Base-by-base conservation (phyloP, 768 basidiomycete genomes). In the Sporobolomyces phaffii region DNA sequence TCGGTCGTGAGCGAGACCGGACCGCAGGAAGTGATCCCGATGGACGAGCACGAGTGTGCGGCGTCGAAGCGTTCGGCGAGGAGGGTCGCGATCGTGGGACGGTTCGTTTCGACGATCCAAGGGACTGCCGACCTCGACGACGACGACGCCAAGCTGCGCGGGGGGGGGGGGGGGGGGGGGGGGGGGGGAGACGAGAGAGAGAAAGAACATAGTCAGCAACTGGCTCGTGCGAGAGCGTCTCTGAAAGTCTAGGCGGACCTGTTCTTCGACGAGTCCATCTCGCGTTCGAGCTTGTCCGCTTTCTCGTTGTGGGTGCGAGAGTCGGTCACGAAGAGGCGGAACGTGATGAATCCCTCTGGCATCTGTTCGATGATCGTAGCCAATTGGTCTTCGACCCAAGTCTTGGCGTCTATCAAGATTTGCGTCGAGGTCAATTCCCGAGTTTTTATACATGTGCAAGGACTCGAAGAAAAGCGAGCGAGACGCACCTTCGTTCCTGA, bases 351-450 rank as follows among this genome's bases (percentile, higher is more conserved):
- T 1, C 59, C 40, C 11, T 38, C 24, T 3, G 52, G 65, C 13
- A 57, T 24, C 33, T 48, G 14, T 0, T 49, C 51, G 22, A n/a
- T 26, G n/a, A 45, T 15, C 26, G 14, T 2, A 5, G n/a, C 22
- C 22, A 69, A 40, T 20, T 69, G 68, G 1, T 44, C 40, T 6
- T 69, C 58, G 59, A 69, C 53, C 68, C 68, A 69, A 1, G 45
- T 45, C 41, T 56, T 56, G 11, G 59, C 58, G 10, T 29, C 68
- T 69, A 47, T n/a, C 29, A 9, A 24, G 11, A 13, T 5, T n/a
- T n/a, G n/a, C n/a, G n/a, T n/a, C n/a, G n/a, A n/a, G n/a, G n/a
- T n/a, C n/a, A n/a, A n/a, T n/a, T n/a, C n/a, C n/a, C n/a, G n/a
- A n/a, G n/a, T n/a, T n/a, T n/a, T n/a, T n/a, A n/a, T n/a, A n/a